Evolutionary conservation across 495 filamentous ascomycete species (phyloP).

Genomic region (Hypoxylon trugodes): DNA sequence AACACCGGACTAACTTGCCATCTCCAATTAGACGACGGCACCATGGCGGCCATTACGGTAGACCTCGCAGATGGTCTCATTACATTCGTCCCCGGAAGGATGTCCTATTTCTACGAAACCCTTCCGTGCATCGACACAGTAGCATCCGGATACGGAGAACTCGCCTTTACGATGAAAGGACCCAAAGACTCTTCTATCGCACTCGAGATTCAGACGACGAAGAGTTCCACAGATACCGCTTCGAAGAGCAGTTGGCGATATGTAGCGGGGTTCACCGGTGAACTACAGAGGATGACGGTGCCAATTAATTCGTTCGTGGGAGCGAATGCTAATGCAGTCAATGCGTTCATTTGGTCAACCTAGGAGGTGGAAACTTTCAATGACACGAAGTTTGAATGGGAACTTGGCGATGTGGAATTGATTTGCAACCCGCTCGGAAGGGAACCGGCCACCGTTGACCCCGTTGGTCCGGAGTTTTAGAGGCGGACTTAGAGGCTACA

Average conservation of each 20-base stretch:
- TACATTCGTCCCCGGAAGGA: slow-evolving; percentile 10
- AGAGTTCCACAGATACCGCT: background rate
- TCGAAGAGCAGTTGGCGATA: slow-evolving; percentile 20
- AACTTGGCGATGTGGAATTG: background rate
- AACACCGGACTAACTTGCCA: background rate
- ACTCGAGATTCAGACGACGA: slow-evolving; percentile 30
- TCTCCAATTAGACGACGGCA: slow-evolving; percentile 22
- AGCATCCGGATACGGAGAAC: background rate
- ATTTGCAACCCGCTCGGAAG: background rate
- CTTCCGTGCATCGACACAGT: slow-evolving; percentile 17
- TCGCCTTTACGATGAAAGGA: slow-evolving; percentile 21
- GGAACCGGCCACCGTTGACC: too few relatives aligned
- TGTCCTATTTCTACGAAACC: slow-evolving; percentile 32
- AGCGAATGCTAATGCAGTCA: slow-evolving; percentile 13
- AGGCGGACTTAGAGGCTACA: background rate
- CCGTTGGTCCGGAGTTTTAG: too few relatives aligned
- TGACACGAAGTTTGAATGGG: slow-evolving; percentile 1
- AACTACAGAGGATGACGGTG: background rate
- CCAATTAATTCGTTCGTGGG: slow-evolving; percentile 21
- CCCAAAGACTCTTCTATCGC: slow-evolving; percentile 19
- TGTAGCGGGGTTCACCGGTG: slow-evolving; percentile 6
- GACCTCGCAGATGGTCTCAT: background rate
- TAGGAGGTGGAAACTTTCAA: background rate
- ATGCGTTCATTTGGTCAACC: slow-evolving; percentile 24
- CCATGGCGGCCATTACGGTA: slow-evolving; percentile 9